Evolutionary conservation across 2,329 filamentous ascomycete genomes (phyloP), one percentile per base, ranked within the genome.

Genomic region (Penicillium sp.): DNA sequence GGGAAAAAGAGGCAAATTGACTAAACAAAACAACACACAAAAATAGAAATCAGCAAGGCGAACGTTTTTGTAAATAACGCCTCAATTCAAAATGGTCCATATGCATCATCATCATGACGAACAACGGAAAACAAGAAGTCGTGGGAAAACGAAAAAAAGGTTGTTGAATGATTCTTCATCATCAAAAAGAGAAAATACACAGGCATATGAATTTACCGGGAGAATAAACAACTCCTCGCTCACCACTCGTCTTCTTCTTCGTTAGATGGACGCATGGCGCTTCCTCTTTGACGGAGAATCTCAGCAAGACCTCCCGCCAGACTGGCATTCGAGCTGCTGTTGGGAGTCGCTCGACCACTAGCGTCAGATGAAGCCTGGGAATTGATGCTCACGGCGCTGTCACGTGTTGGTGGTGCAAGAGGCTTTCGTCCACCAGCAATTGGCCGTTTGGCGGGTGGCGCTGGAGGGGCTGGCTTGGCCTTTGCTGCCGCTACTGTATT

Each of bases 401-500:
- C 92, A 52, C 93, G 83, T 55, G 85, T 80, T 47, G 77, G 84
- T 48, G 83, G 79, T 16, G 85, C 81, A 0, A 81, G 84, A 0
- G 90, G 86, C 73, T 94, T 96, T 59, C 86, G 85, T 23, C 82
- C 79, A 7, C 69, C 81, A 7, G 70, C 81, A 21, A 81, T 85
- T 1, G 92, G 92, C 21, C 93, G 82, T 76, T 95, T 96, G 12
- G 84, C 85, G 2, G 90, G 92, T 21, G 88, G 90, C 23, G 86
- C 85, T 3, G 90, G 90, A 2, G 90, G 88, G 9, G 84, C 83
- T 0, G 88, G 84, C 72, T 91, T 92, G 47, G 75, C 78, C 60
- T 79, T 81, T 23, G 76, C 79, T 16, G 73, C 73, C 3, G 69
- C 73, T 20, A 71, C 68, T 24, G 69, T 62, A 40, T 66, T 63